A percentile compares a stretch with the other conserved stretches of the same genome.
Evolutionary conservation across 2,329 filamentous ascomycete genomes (phyloP).

Genomic region (Lachnellula cervina): DNA sequence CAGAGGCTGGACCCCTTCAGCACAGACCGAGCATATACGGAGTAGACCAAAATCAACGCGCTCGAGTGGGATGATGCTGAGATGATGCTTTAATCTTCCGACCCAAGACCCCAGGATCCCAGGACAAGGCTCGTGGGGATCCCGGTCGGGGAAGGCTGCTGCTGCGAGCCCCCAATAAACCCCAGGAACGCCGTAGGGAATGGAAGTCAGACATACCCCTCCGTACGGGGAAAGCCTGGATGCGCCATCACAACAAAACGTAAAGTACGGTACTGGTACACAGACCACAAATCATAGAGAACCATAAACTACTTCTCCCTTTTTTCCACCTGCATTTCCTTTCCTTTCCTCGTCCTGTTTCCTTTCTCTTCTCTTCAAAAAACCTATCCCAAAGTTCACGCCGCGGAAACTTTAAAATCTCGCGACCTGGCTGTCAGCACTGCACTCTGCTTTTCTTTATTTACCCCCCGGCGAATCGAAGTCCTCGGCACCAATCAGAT

Average conservation of each 20-base stretch:
- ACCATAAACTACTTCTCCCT: neutral
- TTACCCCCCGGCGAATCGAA: neutral
- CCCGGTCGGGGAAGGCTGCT: neutral
- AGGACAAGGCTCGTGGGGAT: neutral
- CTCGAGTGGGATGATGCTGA: neutral
- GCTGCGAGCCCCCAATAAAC: neutral
- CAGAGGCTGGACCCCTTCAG: conserved; percentile 20
- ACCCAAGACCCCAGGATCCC: neutral
- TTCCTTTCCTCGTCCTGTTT: neutral
- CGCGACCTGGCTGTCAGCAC: conserved; percentile 1
- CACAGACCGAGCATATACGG: conserved; percentile 8
- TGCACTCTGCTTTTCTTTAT: neutral
- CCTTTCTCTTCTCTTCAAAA: neutral
- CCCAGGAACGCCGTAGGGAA: conserved; percentile 1
- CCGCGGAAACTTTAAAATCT: neutral
- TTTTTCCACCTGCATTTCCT: neutral
- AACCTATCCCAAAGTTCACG: neutral
- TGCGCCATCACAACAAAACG: neutral
- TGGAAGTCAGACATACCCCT: neutral
- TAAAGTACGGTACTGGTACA: neutral
- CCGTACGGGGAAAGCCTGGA: neutral
- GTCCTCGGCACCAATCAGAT: conserved; percentile 11
- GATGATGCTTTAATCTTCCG: neutral
- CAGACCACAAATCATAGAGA: conserved; percentile 1
- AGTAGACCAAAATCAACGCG: neutral